Evolutionary conservation across 257 asterid genomes (phyloP).

Genomic region (Perilla frutescens): DNA sequence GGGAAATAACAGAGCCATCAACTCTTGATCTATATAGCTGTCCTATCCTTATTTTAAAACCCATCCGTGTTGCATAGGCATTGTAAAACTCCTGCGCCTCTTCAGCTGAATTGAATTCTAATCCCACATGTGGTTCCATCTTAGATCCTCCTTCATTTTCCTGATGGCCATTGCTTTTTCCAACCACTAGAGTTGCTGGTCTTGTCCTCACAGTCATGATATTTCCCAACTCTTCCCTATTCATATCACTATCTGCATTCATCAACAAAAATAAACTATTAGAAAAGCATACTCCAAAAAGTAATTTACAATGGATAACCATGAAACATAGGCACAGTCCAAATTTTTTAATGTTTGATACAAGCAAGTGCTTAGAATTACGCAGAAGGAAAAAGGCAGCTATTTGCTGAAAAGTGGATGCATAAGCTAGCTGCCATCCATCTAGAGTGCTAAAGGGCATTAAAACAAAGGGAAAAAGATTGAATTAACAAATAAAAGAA

Average conservation of each 20-base stretch:
- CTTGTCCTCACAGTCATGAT: constrained; percentile 67
- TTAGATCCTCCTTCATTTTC: constrained; percentile 62
- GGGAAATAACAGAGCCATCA: constrained; percentile 84
- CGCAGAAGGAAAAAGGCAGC: not conserved
- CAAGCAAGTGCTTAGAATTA: constrained; percentile 21
- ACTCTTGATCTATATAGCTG: constrained; percentile 88
- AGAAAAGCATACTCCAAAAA: constrained; percentile 8
- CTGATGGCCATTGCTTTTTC: constrained; percentile 54
- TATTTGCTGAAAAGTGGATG: not conserved
- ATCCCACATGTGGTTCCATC: constrained; percentile 75
- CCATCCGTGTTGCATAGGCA: constrained; percentile 69
- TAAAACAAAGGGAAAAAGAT: not conserved
- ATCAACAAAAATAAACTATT: not conserved
- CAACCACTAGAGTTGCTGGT: constrained; percentile 51
- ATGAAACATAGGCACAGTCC: constrained; percentile 4
- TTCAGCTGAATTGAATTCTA: constrained; percentile 85
- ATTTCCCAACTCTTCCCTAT: constrained; percentile 64
- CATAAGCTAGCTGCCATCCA: constrained; percentile 8
- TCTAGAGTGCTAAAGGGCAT: constrained; percentile 2
- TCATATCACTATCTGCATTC: constrained; percentile 68
- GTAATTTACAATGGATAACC: constrained; percentile 14
- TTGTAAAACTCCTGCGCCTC: constrained; percentile 91
- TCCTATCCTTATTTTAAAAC: constrained; percentile 89
- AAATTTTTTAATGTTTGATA: not conserved
- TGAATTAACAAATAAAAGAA: not conserved